Conservation (phyloP, 768 basidiomycete species). For the Coprinopsis marcescibilis region DNA sequence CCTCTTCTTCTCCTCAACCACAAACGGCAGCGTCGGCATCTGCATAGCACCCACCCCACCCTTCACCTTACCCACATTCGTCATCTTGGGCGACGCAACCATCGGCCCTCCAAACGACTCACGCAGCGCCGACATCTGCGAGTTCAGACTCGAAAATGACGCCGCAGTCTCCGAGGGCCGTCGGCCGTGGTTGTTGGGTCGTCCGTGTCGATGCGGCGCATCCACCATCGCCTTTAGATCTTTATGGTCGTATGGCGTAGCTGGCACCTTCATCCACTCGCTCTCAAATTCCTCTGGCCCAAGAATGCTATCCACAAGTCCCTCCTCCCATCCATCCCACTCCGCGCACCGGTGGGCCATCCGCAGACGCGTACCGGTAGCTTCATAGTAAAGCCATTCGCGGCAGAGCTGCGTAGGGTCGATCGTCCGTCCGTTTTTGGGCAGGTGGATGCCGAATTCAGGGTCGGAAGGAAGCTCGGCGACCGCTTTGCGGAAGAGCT, state of each 20-base stretch:
- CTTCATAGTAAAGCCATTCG: slow-evolving; percentile 75
- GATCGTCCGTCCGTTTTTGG: slow-evolving; percentile 14
- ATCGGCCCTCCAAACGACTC: no score
- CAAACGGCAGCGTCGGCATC: slow-evolving; percentile 41
- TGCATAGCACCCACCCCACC: slow-evolving; percentile 12
- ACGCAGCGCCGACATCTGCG: no score
- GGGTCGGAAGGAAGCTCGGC: slow-evolving; percentile 37
- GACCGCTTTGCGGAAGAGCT: slow-evolving; percentile 64
- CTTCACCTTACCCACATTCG: not conserved
- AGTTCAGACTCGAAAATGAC: no score
- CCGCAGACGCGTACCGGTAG: slow-evolving; percentile 57
- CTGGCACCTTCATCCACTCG: slow-evolving; percentile 52
- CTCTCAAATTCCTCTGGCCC: slow-evolving; percentile 67
- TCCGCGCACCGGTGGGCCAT: slow-evolving; percentile 77
- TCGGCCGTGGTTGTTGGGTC: not conserved
- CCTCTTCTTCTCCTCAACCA: slow-evolving; percentile 53
- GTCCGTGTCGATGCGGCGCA: slow-evolving; percentile 16
- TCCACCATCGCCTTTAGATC: slow-evolving; percentile 17
- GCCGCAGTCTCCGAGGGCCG: no score
- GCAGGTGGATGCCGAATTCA: slow-evolving; percentile 14
- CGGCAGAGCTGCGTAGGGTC: slow-evolving; percentile 41
- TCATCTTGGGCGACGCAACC: not conserved
- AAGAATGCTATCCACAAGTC: slow-evolving; percentile 67
- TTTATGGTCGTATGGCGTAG: slow-evolving; percentile 10
- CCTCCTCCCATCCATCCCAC: slow-evolving; percentile 93